Evolutionary conservation across 306 rosid species (phyloP), one percentile per base, ranked within the genome.

Genomic region (Bauhinia variegata): DNA sequence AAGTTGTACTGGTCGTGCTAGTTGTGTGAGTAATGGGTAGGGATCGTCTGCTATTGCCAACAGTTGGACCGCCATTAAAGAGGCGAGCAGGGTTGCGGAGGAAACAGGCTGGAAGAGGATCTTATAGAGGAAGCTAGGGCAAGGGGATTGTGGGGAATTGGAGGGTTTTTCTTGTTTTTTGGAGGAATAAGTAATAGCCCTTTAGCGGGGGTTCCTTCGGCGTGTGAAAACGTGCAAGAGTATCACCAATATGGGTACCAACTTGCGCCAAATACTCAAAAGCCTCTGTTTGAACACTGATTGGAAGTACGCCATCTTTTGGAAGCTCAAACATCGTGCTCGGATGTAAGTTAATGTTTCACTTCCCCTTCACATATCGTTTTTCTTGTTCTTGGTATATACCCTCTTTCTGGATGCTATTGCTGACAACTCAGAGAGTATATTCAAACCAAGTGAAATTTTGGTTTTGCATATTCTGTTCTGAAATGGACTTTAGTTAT

Each of bases 71-170:
- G 86, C 99, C 99, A 79, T 76, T 95, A 83, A 90, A 90, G 74
- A 88, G 97, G 95, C 95, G 99, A 85, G 99, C 99, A 8, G 96
- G 99, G 71, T 74, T 95, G 65, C 75, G 99, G 85, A 95, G 88
- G 77, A 95, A 95, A 71, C 99, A 95, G 82, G 99, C 99, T 58
- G 97, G 99, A 79, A 83, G 99, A 90, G 99, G 99, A 15, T 95
- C 99, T 12, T 95, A 95, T 34, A 84, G 99, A 75, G 99, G 95
- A 59, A 95, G 99, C 84, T 93, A 92, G 96, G 75, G 41, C 44
- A 59, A 55, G 57, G n/a, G 47, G 34, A 32, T 51, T 38, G n/a
- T 37, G 55, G 57, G 47, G 73, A 75, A 34, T 52, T 67, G 52
- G 51, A 43, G 78, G 73, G 50, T 42, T 62, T 56, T 64, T 64